Evolutionary conservation across 1,284 basidiomycete genomes (phyloP), one percentile per base, ranked within the genome.

Genomic region (Singerocomus inundabilis): DNA sequence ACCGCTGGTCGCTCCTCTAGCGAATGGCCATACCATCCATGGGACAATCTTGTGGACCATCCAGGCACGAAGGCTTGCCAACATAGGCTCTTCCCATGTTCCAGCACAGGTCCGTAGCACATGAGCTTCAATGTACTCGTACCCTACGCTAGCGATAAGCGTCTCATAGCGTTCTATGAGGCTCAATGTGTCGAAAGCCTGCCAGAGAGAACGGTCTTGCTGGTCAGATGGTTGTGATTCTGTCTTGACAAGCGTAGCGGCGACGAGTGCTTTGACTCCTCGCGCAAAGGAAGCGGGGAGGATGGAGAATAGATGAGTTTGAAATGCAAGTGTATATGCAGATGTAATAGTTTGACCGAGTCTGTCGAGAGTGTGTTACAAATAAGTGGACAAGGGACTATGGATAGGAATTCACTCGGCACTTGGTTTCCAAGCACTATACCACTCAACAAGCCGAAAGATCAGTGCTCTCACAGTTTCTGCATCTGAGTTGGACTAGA

Each of bases 111-210:
- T 82, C 51, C 78, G 76, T 42, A 78, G 54, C 0, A 94, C 84
- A 46, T 90, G 77, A 7, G 72, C 67, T 60, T 93, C 89, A 52
- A 97, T 93, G 57, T 85, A 82, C 57, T 91, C 86, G 59, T 93
- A 92, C 29, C 90, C 88, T 2, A 94, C 86, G 49, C 82, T 84
- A 26, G 88, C 84, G 25, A 97, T 80, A 45, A 93, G 82, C 3
- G 84, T 82, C 57, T 94, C 91, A 63, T 91, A 95, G 28, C 92
- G 81, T 52, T 93, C 89, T 28, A 93, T 74, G 12, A 96, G 73
- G 3, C 89, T 89, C 0, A 97, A 77, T 2, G 78, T 72, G 46
- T 88, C 84, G 40, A 93, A 84, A 0, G 80, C 74, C 15, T 70
- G 71, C 86, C 86, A 91, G 26, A 80, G 64, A 18, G 67, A 54